Evolutionary conservation across 306 rosid species (phyloP).

Genomic region (Glycine latifolia): DNA sequence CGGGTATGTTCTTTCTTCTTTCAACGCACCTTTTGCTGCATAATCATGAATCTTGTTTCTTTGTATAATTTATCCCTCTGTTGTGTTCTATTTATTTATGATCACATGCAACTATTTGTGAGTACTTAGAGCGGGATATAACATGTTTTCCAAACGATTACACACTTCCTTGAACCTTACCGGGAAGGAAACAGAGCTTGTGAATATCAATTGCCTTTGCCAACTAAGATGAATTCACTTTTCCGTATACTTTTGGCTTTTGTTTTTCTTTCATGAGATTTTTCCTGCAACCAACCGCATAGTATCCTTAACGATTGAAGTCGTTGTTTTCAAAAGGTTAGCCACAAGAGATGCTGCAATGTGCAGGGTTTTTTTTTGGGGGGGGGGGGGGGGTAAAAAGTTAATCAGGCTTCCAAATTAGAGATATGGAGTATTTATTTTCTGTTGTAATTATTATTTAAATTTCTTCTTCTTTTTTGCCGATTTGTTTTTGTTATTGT

Average conservation of each 20-base stretch:
- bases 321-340: slow-evolving; percentile 38
- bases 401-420: slow-evolving; percentile 18
- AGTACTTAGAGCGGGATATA: slow-evolving; percentile 16
- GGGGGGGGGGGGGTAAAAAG: too few relatives aligned
- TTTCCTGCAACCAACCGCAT: slow-evolving; percentile 3
- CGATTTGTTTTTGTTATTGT: neutral
- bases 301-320: slow-evolving; percentile 18
- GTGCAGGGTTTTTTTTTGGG: neutral
- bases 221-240: neutral
- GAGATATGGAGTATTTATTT: neutral
- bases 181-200: slow-evolving; percentile 23
- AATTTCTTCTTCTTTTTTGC: neutral
- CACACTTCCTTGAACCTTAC: neutral
- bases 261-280: neutral
- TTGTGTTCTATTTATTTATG: neutral
- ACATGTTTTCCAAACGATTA: neutral
- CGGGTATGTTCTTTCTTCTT: slow-evolving; percentile 55
- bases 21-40: neutral
- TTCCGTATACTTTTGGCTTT: neutral
- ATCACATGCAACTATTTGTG: slow-evolving; percentile 13
- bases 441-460: neutral
- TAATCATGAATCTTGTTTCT: neutral
- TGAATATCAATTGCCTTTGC: neutral
- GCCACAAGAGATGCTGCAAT: neutral
- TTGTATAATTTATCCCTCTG: neutral